A percentile compares a stretch with the other conserved stretches of the same genome.
Evolutionary conservation across 305 asterid species (phyloP).

Genomic region (Caryopteris hybrid): DNA sequence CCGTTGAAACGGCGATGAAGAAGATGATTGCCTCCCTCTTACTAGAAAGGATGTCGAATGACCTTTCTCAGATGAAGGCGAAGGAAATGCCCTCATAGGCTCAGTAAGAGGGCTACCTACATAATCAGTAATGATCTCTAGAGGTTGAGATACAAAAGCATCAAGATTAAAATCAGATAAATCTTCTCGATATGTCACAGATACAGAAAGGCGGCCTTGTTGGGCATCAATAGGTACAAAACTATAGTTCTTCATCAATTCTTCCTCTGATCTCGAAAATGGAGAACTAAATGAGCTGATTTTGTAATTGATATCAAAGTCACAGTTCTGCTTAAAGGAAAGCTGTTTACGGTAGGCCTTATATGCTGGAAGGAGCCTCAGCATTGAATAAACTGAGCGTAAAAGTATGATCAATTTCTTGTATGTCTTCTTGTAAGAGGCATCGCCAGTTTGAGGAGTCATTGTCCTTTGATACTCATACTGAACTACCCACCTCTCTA

Average conservation of each 20-base stretch:
- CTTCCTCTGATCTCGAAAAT: conserved; percentile 70
- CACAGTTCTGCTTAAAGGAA: conserved; percentile 53
- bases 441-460: conserved; percentile 60
- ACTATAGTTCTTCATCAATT: conserved; percentile 61
- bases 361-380: conserved; percentile 91
- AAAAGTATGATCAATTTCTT: conserved; percentile 75
- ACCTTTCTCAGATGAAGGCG: conserved; percentile 40
- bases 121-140: conserved; percentile 82
- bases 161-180: conserved; percentile 74
- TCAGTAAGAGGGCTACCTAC: conserved; percentile 96
- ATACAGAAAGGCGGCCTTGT: conserved; percentile 80
- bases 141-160: conserved; percentile 60
- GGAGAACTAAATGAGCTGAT: conserved; percentile 75
- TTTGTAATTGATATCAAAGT: conserved; percentile 83
- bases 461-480: conserved; percentile 55
- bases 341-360: conserved; percentile 75
- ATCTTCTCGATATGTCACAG: conserved; percentile 75
- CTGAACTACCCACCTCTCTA: conserved; percentile 94
- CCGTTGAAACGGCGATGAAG: conserved; percentile 59
- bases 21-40: conserved; percentile 43
- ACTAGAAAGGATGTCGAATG: conserved; percentile 47
- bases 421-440: conserved; percentile 70
- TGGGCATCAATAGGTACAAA: conserved; percentile 79
- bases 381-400: conserved; percentile 73
- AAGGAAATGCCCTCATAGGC: conserved; percentile 78